Evolutionary conservation across 2,329 filamentous ascomycete genomes (phyloP).

Genomic region (Septoria linicola): DNA sequence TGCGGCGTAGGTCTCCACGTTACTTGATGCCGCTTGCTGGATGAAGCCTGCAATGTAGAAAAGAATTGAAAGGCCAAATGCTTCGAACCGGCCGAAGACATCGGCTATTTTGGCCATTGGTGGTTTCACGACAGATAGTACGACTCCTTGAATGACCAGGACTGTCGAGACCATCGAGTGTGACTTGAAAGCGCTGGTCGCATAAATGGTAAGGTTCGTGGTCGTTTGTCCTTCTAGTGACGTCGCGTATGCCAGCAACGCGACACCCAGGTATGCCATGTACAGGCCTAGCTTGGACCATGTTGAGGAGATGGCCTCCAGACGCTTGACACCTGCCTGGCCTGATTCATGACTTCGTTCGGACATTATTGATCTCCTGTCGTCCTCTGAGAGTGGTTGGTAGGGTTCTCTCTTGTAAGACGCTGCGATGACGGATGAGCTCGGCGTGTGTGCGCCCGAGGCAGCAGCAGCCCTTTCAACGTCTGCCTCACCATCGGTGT

Average conservation of each 20-base stretch:
- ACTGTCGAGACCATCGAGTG: conserved; percentile 67
- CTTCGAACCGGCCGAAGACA: conserved; percentile 62
- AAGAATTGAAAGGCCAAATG: conserved; percentile 55
- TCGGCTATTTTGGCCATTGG: conserved; percentile 63
- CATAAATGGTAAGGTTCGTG: conserved; percentile 60
- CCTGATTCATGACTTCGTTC: conserved; percentile 32
- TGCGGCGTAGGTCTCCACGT: conserved; percentile 55
- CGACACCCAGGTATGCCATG: conserved; percentile 47
- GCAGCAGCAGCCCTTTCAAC: conserved; percentile 21
- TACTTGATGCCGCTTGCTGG: conserved; percentile 56
- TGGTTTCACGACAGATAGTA: conserved; percentile 61
- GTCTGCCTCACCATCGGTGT: conserved; percentile 19
- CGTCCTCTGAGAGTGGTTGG: conserved; percentile 22
- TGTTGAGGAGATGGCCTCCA: conserved; percentile 50
- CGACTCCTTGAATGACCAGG: conserved; percentile 62
- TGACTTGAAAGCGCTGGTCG: conserved; percentile 63
- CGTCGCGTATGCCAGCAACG: conserved; percentile 59
- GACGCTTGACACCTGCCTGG: conserved; percentile 50
- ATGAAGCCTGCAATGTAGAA: conserved; percentile 59
- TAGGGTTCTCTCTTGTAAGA: conserved; percentile 24
- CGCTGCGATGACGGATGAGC: conserved; percentile 14
- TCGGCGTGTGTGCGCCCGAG: conserved; percentile 15
- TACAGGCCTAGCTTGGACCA: conserved; percentile 51
- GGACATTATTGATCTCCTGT: conserved; percentile 28
- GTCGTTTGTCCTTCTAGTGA: conserved; percentile 67